Base-by-base conservation (phyloP, 805 yeast species). In the Torulaspora delbrueckii region DNA sequence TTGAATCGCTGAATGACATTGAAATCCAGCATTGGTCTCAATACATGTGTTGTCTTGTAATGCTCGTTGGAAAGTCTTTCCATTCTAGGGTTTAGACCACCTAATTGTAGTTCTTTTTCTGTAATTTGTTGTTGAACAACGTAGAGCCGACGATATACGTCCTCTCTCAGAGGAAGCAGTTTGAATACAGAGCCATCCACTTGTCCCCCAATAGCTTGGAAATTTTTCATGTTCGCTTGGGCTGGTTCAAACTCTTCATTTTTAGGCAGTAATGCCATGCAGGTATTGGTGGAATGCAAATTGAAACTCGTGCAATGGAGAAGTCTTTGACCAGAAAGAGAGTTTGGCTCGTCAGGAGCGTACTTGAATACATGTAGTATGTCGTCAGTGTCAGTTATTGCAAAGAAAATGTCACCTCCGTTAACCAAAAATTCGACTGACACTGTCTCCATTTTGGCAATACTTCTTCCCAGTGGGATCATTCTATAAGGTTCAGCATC, bases 401-500 rank as follows among this genome's bases (percentile, higher is more conserved):
- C 69, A 36, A 88, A 73, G 55, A 66, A 79, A 9, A 90, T 66
- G 40, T 85, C 84, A 8, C 84, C 85, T 47, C 84, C 85, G 46
- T 80, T 75, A 12, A 81, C 78, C 22, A 86, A 65, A 59, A 90
- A 88, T 49, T 90, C 96, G 6, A 63, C 44, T 10, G 64, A 51
- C 36, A 75, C 72, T 0, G 85, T 83, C 56, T 81, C 84, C 36
- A 84, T 69, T 14, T 74, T 65, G 22, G 77, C 73, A 16, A 77
- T 72, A 61, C 90, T 96, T 59, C 84, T 86, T 7, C 95, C 90
- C 42, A 93, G 64, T 46, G 76, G 65, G 13, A 88, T 72, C 82
- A 91, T 81, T 52, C 96, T 71, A 62, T 86, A 90, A 0, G 99
- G 99, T 57, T 91, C 96, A 2, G 95, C 91, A 63, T 89, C 96